phyloP scores from a whole-genome alignment of 805 yeast species.

The Metschnikowia lachancei region DNA sequence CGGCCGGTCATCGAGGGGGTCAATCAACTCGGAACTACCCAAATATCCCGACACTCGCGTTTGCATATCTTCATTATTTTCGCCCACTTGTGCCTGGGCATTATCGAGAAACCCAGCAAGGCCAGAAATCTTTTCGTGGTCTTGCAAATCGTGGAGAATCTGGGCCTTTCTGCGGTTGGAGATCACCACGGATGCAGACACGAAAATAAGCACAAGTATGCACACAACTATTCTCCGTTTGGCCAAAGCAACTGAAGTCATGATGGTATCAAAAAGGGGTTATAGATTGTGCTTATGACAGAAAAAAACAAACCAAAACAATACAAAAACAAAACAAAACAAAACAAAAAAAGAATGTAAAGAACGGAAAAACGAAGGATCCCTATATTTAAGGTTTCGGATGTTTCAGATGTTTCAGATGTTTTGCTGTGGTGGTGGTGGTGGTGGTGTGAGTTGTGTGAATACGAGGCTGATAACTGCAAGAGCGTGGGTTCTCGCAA shows the following conservation, averaged over 20 bases:
- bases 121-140: conserved; percentile 2
- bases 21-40: conserved; percentile 24
- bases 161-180: conserved; percentile 1
- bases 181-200: not conserved
- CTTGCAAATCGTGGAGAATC: conserved; percentile 1
- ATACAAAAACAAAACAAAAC: no score
- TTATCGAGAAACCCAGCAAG: conserved; percentile 4
- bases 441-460: no score
- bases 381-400: no score
- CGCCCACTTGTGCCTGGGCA: not conserved
- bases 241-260: not conserved
- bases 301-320: no score
- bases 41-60: conserved; percentile 21
- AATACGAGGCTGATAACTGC: no score
- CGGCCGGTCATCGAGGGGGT: conserved; percentile 19
- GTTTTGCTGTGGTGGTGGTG: no score
- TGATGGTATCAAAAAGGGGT: not conserved
- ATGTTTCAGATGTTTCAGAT: no score
- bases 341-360: no score
- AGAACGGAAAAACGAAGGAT: no score
- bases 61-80: not conserved
- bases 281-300: no score
- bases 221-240: conserved; percentile 1
- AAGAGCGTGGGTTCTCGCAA: no score
- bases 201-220: conserved; percentile 2